Evolutionary conservation across 495 filamentous ascomycete species (phyloP).

Genomic region (Ramalina intermedia): DNA sequence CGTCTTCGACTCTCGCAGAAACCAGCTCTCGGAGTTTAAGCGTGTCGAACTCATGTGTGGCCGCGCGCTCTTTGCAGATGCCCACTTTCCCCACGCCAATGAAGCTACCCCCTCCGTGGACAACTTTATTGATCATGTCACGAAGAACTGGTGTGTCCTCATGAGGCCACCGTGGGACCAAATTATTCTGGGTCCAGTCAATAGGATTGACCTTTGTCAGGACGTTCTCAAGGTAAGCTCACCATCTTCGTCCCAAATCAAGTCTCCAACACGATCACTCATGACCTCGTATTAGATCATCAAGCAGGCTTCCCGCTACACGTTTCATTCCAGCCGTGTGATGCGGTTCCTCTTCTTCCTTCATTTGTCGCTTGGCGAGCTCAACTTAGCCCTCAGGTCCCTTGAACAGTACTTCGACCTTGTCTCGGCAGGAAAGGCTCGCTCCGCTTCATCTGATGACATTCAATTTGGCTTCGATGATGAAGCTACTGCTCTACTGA

Average conservation of each 20-base stretch:
- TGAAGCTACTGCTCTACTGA: constrained; percentile 58
- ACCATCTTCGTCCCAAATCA: background rate
- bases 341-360: constrained; percentile 79
- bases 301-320: constrained; percentile 78
- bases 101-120: constrained; percentile 62
- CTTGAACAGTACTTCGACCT: constrained; percentile 85
- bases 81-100: constrained; percentile 69
- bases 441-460: constrained; percentile 63
- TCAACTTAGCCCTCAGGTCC: constrained; percentile 71
- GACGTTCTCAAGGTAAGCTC: constrained; percentile 54
- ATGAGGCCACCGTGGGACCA: constrained; percentile 61
- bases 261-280: background rate
- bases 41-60: constrained; percentile 63
- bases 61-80: constrained; percentile 53
- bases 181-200: constrained; percentile 64
- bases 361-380: constrained; percentile 73
- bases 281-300: constrained; percentile 38
- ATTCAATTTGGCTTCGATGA: constrained; percentile 59
- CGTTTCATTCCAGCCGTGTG: constrained; percentile 82
- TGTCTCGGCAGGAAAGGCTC: constrained; percentile 61
- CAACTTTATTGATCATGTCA: constrained; percentile 62
- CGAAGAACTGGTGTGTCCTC: constrained; percentile 70
- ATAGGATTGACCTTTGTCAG: constrained; percentile 53
- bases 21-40: constrained; percentile 57
- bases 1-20: constrained; percentile 32